A percentile compares a stretch with the other conserved stretches of the same genome.
Evolutionary conservation across 495 filamentous ascomycete species (phyloP).

Genomic region (Tuber brumale): DNA sequence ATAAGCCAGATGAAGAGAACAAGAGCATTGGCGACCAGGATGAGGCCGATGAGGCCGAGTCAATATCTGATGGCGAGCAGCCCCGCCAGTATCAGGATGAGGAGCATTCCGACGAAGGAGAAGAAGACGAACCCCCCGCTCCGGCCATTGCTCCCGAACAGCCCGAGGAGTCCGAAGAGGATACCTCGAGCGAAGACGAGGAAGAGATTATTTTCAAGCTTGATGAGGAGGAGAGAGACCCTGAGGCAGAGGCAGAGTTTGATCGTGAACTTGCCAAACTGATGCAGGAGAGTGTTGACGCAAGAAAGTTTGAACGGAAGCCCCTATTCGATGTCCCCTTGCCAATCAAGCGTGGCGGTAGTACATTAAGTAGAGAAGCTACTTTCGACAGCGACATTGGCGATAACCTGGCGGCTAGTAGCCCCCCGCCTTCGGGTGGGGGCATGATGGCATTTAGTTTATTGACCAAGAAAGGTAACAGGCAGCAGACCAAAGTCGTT

Average conservation of each 20-base stretch:
- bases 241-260: conserved; percentile 92
- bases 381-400: conserved; percentile 48
- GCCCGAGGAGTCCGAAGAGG: conserved; percentile 44
- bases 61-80: conserved; percentile 42
- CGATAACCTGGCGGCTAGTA: conserved; percentile 8
- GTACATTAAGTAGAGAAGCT: conserved; percentile 49
- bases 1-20: conserved; percentile 67
- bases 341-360: conserved; percentile 66
- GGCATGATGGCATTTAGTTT: conserved; percentile 87
- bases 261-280: conserved; percentile 97
- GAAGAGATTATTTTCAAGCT: conserved; percentile 82
- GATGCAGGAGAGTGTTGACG: conserved; percentile 95
- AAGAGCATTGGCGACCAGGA: conserved; percentile 62
- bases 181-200: conserved; percentile 47
- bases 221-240: conserved; percentile 83
- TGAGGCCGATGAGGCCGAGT: conserved; percentile 54
- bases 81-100: conserved; percentile 8
- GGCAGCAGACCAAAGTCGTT: conserved; percentile 88
- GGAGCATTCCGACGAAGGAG: conserved; percentile 34
- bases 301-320: conserved; percentile 89
- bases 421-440: conserved; percentile 45
- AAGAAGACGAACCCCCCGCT: conserved; percentile 42
- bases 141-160: conserved; percentile 48
- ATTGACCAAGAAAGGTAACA: conserved; percentile 91
- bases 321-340: conserved; percentile 87